Base-by-base conservation (phyloP, 2,329 filamentous ascomycete species). In the Corinectria fuckeliana region DNA sequence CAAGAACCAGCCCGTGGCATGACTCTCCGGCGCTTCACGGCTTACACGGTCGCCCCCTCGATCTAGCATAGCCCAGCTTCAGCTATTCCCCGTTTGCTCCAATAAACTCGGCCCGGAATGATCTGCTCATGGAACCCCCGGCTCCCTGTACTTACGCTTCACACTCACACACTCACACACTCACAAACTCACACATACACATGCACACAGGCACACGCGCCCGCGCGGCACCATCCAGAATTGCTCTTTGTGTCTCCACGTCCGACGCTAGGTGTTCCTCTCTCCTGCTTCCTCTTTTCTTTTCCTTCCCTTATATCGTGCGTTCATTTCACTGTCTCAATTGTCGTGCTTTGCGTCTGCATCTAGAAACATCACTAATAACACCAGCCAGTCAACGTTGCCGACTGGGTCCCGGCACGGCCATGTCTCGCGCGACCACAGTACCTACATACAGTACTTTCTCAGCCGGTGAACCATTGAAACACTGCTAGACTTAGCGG, bases 61-160 rank as follows among this genome's bases (percentile, higher is more conserved):
- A 50, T 62, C 56, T 64, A 42, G 50, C 47, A 55, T 67, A 68
- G 65, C 45, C 47, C 25, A 39, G 21, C 47, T 52, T 65, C 66
- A 68, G 63, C 65, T 68, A 57, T 63, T 59, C 63, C 56, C 30
- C 54, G 57, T 51, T 51, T 58, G 50, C 32, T 51, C 64, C 62
- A 66, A 67, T 62, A 58, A 67, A 60, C 65, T 65, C 56, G 60
- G 56, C 54, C 57, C 51, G 53, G 66, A 62, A 65, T 65, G 64
- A 67, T 65, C 64, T 67, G 53, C 60, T 59, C 66, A 66, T 64
- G 55, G 63, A 62, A 58, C 39, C 50, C 56, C 54, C n/a, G n/a
- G n/a, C n/a, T n/a, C 56, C 32, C 36, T 55, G 54, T 36, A 58
- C 56, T 44, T 44, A 21, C 36, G 39, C 41, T 39, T 42, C 48